Base-by-base conservation (phyloP, 2,329 filamentous ascomycete species). In the Talaromyces sp. region DNA sequence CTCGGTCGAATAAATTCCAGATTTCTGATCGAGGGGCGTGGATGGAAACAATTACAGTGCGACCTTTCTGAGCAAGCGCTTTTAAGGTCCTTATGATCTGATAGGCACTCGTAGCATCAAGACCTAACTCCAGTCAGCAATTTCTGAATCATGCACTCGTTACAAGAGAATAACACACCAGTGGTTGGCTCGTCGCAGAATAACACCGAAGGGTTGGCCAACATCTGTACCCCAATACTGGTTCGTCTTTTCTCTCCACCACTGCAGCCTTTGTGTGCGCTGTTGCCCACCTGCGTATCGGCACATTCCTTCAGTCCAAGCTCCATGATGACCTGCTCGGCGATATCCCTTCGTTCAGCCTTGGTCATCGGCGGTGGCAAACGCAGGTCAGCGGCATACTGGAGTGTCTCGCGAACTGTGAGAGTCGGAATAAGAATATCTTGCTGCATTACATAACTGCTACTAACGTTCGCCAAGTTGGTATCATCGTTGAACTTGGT, bases 131-230 rank as follows among this genome's bases (percentile, higher is more conserved):
- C 14, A 26, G 52, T 38, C 31, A 59, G 35, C 21, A n/a, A 2
- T 26, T 41, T 19, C 29, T 51, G 24, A 52, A 52, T 53, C 48
- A 46, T 50, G 19, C 24, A 29, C 17, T 17, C 43, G 19, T 17
- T 29, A 46, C 38, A 52, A 24, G 9, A 52, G n/a, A 35, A 19
- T 41, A 46, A 56, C 59, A 51, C 65, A 0, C 88, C 88, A 1
- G 89, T 92, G 0, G 90, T 92, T 0, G 89, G 89, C 67, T 92
- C 90, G 67, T 93, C 90, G 24, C 91, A 81, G 70, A 91, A 92
- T 7, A 92, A 75, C 0, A 92, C 82, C 6, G 88, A 90, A 1
- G 90, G 89, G 68, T 92, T 92, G 4, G 88, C 85, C n/a, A 92
- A 77, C 59, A 92, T 79, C 72, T 92, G 89, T 4, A 92, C 88